Evolutionary conservation across 2,329 filamentous ascomycete genomes (phyloP).

Genomic region (Fusarium stilboides): DNA sequence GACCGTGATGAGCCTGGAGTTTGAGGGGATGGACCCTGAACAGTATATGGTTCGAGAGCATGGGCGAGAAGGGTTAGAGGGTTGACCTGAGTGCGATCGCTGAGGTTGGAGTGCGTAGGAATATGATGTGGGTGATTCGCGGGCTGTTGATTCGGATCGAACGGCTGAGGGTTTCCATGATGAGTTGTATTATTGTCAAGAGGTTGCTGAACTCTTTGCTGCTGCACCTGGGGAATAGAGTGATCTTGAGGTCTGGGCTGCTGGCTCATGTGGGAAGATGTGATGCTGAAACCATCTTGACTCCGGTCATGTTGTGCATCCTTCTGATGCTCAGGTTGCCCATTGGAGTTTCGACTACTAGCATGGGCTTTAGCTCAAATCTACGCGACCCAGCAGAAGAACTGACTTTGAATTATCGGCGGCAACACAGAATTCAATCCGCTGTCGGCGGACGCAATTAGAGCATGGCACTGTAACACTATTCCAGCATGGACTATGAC

Average conservation of each 20-base stretch:
- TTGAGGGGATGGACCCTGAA: neutral
- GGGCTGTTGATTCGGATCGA: neutral
- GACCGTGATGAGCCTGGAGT: neutral
- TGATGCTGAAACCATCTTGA: neutral
- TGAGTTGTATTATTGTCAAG: neutral
- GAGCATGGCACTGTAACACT: conserved; percentile 10
- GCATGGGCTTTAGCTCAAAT: neutral
- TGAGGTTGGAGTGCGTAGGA: neutral
- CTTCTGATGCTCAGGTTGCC: neutral
- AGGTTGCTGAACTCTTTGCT: neutral
- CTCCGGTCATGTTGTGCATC: neutral
- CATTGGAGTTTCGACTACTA: neutral
- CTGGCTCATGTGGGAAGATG: neutral
- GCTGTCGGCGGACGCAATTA: conserved; percentile 7
- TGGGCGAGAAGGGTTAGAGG: conserved; percentile 10
- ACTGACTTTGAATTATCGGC: neutral
- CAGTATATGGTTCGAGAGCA: conserved; percentile 5
- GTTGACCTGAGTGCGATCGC: neutral
- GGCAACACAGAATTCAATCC: conserved; percentile 5
- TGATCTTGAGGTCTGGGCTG: neutral
- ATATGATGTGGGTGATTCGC: neutral
- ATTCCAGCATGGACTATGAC: neutral
- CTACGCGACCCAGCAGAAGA: neutral
- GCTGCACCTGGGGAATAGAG: neutral
- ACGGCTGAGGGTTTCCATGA: neutral